Base-by-base conservation (phyloP, 805 yeast species). In the Metschnikowia sp. region DNA sequence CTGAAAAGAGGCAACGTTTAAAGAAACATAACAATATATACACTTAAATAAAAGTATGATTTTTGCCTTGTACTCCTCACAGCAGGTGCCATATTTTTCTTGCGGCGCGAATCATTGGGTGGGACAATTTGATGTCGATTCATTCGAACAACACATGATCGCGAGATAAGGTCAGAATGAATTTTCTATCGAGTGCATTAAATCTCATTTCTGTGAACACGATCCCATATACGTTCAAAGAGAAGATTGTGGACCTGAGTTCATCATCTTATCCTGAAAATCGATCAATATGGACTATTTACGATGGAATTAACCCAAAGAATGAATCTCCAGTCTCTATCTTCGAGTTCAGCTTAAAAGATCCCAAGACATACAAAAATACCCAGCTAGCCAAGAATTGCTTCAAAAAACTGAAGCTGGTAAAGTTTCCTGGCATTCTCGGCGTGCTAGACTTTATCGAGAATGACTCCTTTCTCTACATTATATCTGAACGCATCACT, bases 341-440 rank as follows among this genome's bases (percentile, higher is more conserved):
- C 12, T 88, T 88, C 60, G 84, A 79, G 56, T 84, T 82, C 57
- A 82, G 79, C 49, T 61, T 77, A 38, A 70, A 60, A 42, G 68
- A 74, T 42, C 69, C 75, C 8, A 56, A 56, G 18, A 65, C 63
- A 36, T 65, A 52, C 35, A 53, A 60, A 15, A 54, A 52, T 36
- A 65, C 57, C n/a, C 47, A 49, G 12, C 53, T 70, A 38, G 77
- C 76, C 3, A 58, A 64, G 39, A 71, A 72, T 50, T 58, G 68
- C 12, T 71, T 65, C 53, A 64, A 60, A 37, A 71, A 78, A 58
- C 68, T 80, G 52, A 80, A 82, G 59, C 70, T 79, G 18, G 69
- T 87, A 56, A 75, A 82, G 48, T 69, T 84, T 11, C 96, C 96
- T 0, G 90, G 91, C 0, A 75, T 87, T 10, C 65, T 88, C 41